Conservation (phyloP, 1,284 basidiomycete genomes). For the Neolentinus lepideus region DNA sequence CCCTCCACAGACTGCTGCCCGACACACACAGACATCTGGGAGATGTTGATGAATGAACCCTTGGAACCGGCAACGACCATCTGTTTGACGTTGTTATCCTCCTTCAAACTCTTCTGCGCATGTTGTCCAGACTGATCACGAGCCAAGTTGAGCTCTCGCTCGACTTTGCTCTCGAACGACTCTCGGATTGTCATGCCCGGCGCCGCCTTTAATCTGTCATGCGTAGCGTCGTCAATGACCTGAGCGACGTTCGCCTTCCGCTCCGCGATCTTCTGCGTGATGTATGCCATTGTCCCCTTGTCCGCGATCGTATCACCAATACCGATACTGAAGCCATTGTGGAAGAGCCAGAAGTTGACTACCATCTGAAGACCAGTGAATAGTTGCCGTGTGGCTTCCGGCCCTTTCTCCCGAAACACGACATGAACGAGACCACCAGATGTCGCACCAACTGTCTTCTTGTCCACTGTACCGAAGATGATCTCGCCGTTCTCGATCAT, state of each 20-base stretch:
- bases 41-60: slow-evolving; percentile 99
- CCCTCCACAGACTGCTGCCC: slow-evolving; percentile 99
- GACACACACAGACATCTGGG: slow-evolving; percentile 99
- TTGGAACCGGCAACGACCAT: slow-evolving; percentile 99
- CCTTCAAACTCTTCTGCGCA: slow-evolving; percentile 94
- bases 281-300: slow-evolving; percentile 78
- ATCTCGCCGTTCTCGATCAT: slow-evolving; percentile 97
- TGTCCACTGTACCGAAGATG: slow-evolving; percentile 93
- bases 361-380: slow-evolving; percentile 94
- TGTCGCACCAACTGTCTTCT: slow-evolving; percentile 95
- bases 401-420: slow-evolving; percentile 97
- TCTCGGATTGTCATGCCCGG: slow-evolving; percentile 99
- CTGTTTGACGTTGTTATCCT: slow-evolving; percentile 99
- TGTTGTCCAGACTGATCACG: slow-evolving; percentile 95
- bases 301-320: slow-evolving; percentile 99
- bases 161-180: slow-evolving; percentile 93
- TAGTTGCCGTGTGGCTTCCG: slow-evolving; percentile 85
- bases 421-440: slow-evolving; percentile 96
- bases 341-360: slow-evolving; percentile 98
- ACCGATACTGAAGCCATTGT: slow-evolving; percentile 98
- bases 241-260: slow-evolving; percentile 73
- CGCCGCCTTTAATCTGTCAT: slow-evolving; percentile 78
- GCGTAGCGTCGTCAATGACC: slow-evolving; percentile 74
- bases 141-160: slow-evolving; percentile 89
- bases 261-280: slow-evolving; percentile 78